Evolutionary conservation across 78 protist species (phyloP).

Genomic region (Anaeramoeba ignava): DNA sequence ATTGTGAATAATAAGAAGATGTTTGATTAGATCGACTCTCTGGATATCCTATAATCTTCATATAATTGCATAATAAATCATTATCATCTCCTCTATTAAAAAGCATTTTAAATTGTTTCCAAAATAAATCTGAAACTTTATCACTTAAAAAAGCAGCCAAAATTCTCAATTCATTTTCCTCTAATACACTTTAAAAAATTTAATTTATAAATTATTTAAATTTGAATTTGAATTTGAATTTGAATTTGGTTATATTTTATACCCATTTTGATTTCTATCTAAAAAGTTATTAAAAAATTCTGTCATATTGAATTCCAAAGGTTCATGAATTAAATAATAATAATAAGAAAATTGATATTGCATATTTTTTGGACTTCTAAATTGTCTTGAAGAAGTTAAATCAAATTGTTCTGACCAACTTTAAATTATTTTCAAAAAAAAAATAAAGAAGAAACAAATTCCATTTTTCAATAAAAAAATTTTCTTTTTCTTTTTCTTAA

Average conservation of each 20-base stretch:
- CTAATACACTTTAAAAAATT: too few species aligned
- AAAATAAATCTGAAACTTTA: not conserved
- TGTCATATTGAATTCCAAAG: not conserved
- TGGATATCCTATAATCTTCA: not conserved
- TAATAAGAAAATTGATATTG: conserved; percentile 78
- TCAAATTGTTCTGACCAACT: conserved; percentile 61
- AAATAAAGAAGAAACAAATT: not conserved
- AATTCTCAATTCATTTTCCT: conserved; percentile 44
- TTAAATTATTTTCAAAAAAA: not conserved
- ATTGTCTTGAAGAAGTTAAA: conserved; percentile 54
- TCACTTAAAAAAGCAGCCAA: conserved; percentile 11
- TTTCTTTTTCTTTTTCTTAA: not conserved
- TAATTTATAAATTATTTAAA: too few species aligned
- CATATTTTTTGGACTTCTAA: conserved; percentile 62
- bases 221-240: too few species aligned
- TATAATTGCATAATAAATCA: not conserved
- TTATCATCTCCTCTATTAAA: not conserved
- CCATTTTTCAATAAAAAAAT: not conserved
- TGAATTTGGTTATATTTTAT: too few species aligned
- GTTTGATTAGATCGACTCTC: not conserved
- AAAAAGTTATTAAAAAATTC: conserved; percentile 15
- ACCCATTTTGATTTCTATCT: conserved; percentile 35
- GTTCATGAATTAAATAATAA: conserved; percentile 54
- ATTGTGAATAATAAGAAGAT: not conserved
- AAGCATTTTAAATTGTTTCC: not conserved